Percentiles rank a stretch among this genome's conserved stretches.
Conservation (phyloP, 1,284 basidiomycete species). For the Phenoliferia sp. region DNA sequence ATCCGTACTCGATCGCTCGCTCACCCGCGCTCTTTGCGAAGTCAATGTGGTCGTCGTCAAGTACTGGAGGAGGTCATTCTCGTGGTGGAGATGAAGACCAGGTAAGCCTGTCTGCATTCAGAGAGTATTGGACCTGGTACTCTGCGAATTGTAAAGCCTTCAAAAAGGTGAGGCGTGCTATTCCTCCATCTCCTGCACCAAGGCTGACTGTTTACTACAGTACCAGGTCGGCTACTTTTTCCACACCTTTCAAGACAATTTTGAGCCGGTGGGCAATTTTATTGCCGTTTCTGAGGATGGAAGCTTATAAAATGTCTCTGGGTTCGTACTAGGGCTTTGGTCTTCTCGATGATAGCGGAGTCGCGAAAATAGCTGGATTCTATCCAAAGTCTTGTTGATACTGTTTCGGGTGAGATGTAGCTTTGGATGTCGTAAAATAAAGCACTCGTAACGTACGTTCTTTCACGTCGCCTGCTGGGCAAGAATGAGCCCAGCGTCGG, state of each 20-base stretch:
- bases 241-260: neutral
- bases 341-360: neutral
- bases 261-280: slow-evolving; percentile 1
- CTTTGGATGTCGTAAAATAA: no score
- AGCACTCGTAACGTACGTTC: no score
- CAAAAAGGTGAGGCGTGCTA: neutral
- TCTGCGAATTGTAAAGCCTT: neutral
- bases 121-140: neutral
- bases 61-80: neutral
- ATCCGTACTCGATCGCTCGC: neutral
- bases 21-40: neutral
- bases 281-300: neutral
- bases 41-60: neutral
- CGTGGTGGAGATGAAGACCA: neutral
- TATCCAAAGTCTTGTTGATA: neutral
- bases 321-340: neutral
- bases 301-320: neutral
- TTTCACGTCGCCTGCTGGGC: no score
- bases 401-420: no score
- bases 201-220: neutral
- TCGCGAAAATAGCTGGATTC: neutral
- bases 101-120: neutral
- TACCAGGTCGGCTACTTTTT: neutral
- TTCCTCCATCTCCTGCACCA: neutral
- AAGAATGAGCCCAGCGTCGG: no score